phyloP scores from a whole-genome alignment of 2,329 filamentous ascomycete species.

The Golovinomyces cichoracearum region DNA sequence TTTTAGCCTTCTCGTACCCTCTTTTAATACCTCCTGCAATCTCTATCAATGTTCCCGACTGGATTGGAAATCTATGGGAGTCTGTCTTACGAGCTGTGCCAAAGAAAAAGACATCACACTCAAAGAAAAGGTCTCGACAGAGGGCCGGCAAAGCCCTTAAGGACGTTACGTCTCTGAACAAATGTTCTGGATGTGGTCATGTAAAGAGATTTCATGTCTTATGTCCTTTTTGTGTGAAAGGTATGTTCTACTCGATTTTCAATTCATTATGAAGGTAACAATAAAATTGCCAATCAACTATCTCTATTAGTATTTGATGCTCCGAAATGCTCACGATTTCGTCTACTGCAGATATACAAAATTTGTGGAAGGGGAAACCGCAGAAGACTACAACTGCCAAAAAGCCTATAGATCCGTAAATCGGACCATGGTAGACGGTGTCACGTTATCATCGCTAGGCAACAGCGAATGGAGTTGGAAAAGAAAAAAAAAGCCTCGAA shows the following conservation, averaged over 20 bases:
- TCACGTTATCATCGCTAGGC: too few relatives aligned
- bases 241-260: too few relatives aligned
- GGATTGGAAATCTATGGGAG: slow-evolving; percentile 76
- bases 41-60: slow-evolving; percentile 33
- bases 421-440: too few relatives aligned
- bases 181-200: slow-evolving; percentile 69
- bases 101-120: slow-evolving; percentile 96
- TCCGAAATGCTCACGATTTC: too few relatives aligned
- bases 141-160: slow-evolving; percentile 89
- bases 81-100: slow-evolving; percentile 75
- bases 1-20: too few relatives aligned
- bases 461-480: too few relatives aligned
- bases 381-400: slow-evolving; percentile 4
- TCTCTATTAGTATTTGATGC: too few relatives aligned
- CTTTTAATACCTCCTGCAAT: slow-evolving; percentile 30
- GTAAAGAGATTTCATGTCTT: slow-evolving; percentile 70
- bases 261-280: too few relatives aligned
- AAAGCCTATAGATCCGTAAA: slow-evolving; percentile 4
- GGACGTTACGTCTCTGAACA: slow-evolving; percentile 67
- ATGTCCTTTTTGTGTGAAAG: slow-evolving; percentile 63
- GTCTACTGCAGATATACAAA: slow-evolving; percentile 11
- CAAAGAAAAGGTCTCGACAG: slow-evolving; percentile 77
- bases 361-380: slow-evolving; percentile 9
- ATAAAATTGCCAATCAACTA: too few relatives aligned
- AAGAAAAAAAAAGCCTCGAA: too few relatives aligned